Evolutionary conservation across 2,329 filamentous ascomycete species (phyloP).

Genomic region (Diplodia mutila): DNA sequence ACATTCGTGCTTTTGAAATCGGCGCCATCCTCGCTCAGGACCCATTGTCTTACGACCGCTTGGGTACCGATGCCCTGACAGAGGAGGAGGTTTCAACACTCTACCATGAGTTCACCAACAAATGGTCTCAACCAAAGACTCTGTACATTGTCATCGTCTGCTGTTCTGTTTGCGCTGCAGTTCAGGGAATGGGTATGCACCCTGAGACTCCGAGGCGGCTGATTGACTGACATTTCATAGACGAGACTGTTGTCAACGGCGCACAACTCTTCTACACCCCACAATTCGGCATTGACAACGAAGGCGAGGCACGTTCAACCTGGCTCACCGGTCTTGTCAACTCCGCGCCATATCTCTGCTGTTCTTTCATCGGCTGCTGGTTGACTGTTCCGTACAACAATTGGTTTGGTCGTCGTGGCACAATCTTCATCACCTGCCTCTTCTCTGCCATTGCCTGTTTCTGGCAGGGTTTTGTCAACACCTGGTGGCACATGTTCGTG

Average conservation of each 20-base stretch:
- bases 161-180: slow-evolving; percentile 69
- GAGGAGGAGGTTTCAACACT: slow-evolving; percentile 62
- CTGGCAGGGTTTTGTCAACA: slow-evolving; percentile 68
- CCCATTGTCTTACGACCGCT: slow-evolving; percentile 29
- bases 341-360: slow-evolving; percentile 66
- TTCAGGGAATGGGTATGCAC: slow-evolving; percentile 66
- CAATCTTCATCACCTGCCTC: slow-evolving; percentile 75
- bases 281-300: slow-evolving; percentile 61
- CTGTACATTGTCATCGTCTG: slow-evolving; percentile 69
- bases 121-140: slow-evolving; percentile 69
- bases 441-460: slow-evolving; percentile 65
- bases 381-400: slow-evolving; percentile 73
- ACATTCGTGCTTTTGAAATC: slow-evolving; percentile 38
- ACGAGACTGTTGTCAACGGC: slow-evolving; percentile 71
- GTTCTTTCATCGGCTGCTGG: slow-evolving; percentile 72
- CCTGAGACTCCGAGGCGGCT: background rate
- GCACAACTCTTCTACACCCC: slow-evolving; percentile 67
- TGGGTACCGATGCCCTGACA: slow-evolving; percentile 51
- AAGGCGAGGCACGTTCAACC: slow-evolving; percentile 50
- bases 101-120: slow-evolving; percentile 64
- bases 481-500: slow-evolving; percentile 72
- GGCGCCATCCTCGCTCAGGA: slow-evolving; percentile 37
- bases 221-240: slow-evolving; percentile 36
- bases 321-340: slow-evolving; percentile 69
- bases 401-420: slow-evolving; percentile 70